Conservation (phyloP, 2,329 filamentous ascomycete species). For the Cladophialophora immunda region DNA sequence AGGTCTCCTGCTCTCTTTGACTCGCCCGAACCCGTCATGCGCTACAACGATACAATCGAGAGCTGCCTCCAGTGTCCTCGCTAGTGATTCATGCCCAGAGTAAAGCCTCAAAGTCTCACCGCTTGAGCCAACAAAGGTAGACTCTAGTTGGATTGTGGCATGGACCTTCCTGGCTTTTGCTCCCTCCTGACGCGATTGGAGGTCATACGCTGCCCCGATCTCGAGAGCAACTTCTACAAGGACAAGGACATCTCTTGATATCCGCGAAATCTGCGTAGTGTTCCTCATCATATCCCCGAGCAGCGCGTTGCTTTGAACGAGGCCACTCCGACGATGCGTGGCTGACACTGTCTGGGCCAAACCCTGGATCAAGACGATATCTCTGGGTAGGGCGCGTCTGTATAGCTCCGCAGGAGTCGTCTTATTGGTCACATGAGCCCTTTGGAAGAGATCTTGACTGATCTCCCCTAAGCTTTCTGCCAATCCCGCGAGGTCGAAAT, state of each 20-base stretch:
- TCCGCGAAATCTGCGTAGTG: constrained; percentile 29
- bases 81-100: constrained; percentile 26
- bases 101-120: constrained; percentile 27
- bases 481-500: constrained; percentile 36
- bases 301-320: constrained; percentile 34
- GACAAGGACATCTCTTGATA: constrained; percentile 20
- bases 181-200: constrained; percentile 5
- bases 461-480: constrained; percentile 33
- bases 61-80: constrained; percentile 23
- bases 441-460: constrained; percentile 25
- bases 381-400: background rate
- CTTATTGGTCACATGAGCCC: background rate
- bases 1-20: background rate
- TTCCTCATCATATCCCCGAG: constrained; percentile 26
- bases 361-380: constrained; percentile 35
- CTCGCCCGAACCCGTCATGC: constrained; percentile 32
- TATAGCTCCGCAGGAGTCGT: background rate
- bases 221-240: constrained; percentile 27
- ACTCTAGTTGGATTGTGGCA: constrained; percentile 23
- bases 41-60: constrained; percentile 34
- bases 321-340: constrained; percentile 32
- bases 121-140: constrained; percentile 26
- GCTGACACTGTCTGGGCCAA: constrained; percentile 21
- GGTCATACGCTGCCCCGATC: background rate
- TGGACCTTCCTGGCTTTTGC: constrained; percentile 5